phyloP scores from a whole-genome alignment of 2,329 filamentous ascomycete species.

The Curvularia eragrostidis region DNA sequence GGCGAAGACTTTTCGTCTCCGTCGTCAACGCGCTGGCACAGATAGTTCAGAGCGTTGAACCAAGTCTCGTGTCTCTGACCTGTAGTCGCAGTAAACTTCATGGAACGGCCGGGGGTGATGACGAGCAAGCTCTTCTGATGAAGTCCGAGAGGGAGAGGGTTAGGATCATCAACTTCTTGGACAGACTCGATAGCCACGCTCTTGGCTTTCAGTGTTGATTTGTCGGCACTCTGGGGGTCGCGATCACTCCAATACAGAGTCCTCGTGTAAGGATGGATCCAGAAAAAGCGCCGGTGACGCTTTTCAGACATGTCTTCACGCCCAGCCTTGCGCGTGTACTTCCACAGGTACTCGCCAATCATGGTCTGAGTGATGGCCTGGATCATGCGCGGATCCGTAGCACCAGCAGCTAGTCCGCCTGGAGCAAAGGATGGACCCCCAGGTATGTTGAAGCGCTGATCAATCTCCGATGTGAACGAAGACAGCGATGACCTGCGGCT shows the following conservation, averaged over 20 bases:
- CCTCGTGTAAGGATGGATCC: conserved; percentile 97
- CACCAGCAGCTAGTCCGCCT: conserved; percentile 66
- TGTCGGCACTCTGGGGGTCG: conserved; percentile 81
- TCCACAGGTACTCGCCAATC: conserved; percentile 99
- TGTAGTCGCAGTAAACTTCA: conserved; percentile 95
- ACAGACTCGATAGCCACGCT: conserved; percentile 94
- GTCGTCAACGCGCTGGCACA: conserved; percentile 74
- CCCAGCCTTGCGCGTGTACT: conserved; percentile 95
- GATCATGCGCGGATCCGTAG: conserved; percentile 96
- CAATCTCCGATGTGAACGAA: conserved; percentile 93
- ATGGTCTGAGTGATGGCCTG: conserved; percentile 99
- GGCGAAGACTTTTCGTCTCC: conserved; percentile 48
- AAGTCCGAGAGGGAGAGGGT: conserved; percentile 91
- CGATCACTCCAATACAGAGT: conserved; percentile 96
- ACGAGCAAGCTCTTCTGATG: conserved; percentile 94
- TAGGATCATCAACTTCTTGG: conserved; percentile 89
- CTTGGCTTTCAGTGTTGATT: conserved; percentile 79
- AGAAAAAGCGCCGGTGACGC: conserved; percentile 94
- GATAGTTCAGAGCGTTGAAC: conserved; percentile 96
- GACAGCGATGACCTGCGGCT: conserved; percentile 85
- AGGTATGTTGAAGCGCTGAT: conserved; percentile 82
- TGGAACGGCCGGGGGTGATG: conserved; percentile 82
- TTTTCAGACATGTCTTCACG: conserved; percentile 87
- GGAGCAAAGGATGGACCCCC: conserved; percentile 54
- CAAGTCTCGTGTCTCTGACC: conserved; percentile 96